Evolutionary conservation across 2,329 filamentous ascomycete genomes (phyloP).

Genomic region (Neofusicoccum sp.): DNA sequence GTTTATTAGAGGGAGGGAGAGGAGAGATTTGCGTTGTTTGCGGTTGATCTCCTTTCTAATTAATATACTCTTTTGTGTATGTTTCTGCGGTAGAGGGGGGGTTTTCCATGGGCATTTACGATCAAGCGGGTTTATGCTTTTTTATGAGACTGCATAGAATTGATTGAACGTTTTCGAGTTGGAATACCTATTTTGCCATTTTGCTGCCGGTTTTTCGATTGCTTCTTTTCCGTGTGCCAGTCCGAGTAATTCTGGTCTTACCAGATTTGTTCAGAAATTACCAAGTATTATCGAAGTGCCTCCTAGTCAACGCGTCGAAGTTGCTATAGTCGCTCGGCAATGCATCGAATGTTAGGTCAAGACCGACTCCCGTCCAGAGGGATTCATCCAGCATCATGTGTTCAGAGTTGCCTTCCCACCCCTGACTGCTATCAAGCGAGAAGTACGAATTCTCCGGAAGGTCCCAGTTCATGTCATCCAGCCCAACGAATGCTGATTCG

Average conservation of each 20-base stretch:
- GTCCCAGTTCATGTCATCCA: not conserved
- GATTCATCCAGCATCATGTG: not conserved
- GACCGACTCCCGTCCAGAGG: not conserved
- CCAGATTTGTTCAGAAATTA: not conserved
- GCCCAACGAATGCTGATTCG: too few species aligned
- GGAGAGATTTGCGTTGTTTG: not conserved
- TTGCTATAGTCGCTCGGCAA: not conserved
- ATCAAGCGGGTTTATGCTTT: too few species aligned
- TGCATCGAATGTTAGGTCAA: not conserved
- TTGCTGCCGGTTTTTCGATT: too few species aligned
- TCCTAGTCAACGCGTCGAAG: not conserved
- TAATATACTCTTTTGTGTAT: too few species aligned
- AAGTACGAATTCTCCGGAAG: not conserved
- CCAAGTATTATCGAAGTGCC: not conserved
- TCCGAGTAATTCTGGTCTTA: not conserved
- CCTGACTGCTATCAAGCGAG: not conserved
- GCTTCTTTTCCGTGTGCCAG: not conserved
- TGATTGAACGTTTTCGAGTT: too few species aligned
- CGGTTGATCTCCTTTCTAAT: not conserved
- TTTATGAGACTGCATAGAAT: too few species aligned
- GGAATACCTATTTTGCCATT: too few species aligned
- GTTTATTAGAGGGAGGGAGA: slow-evolving; percentile 70
- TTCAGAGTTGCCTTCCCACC: not conserved
- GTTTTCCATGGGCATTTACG: too few species aligned
- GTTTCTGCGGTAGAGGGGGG: too few species aligned